Conservation (phyloP, 306 rosid genomes). For the Prinsepia uniflora region DNA sequence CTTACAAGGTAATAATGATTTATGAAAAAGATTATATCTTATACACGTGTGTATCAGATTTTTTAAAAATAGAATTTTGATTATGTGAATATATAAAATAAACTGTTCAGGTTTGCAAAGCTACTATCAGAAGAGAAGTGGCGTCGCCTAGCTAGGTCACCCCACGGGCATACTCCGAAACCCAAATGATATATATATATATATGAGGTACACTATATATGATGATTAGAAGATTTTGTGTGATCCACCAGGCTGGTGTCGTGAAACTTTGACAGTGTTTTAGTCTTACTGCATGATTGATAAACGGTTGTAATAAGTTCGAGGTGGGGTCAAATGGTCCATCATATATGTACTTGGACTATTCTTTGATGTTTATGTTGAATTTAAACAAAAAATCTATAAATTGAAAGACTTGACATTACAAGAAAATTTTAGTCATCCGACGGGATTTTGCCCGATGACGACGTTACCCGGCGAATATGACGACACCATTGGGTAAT, state of each 20-base stretch:
- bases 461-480: no score
- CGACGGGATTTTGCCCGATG: no score
- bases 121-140: slow-evolving; percentile 46
- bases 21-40: background rate
- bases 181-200: background rate
- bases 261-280: no score
- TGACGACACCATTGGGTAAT: no score
- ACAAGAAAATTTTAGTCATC: no score
- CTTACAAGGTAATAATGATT: slow-evolving; percentile 34
- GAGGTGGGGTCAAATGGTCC: slow-evolving; percentile 3
- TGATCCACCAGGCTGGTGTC: no score
- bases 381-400: no score
- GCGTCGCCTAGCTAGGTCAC: slow-evolving; percentile 42
- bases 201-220: no score
- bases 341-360: background rate
- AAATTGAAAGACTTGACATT: no score
- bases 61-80: background rate
- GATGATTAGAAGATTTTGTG: no score
- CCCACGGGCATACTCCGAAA: slow-evolving; percentile 20
- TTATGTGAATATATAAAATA: background rate
- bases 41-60: background rate
- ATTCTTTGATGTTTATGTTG: background rate
- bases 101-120: slow-evolving; percentile 43
- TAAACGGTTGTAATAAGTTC: background rate
- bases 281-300: background rate